These are phyloP conservation scores for Achaetomium macrosporum DNA, from an alignment of 2,329 filamentous ascomycete species.

Conservation along the genomic window DNA sequence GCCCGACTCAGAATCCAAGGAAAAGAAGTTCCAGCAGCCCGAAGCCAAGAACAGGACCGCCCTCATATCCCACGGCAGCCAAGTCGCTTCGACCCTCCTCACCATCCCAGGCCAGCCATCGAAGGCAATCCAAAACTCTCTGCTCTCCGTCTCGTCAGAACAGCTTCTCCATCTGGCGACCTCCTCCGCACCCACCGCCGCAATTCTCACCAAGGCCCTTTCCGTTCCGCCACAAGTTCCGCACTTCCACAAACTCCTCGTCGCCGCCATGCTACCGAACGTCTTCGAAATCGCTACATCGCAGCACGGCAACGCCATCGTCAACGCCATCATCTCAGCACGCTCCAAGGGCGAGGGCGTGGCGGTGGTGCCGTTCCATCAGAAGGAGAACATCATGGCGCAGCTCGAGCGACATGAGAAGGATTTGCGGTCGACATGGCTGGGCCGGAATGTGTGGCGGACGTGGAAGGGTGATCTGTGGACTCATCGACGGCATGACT, in stretches of 20 bases:
- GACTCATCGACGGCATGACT: constrained; percentile 47
- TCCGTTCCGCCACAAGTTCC: constrained; percentile 43
- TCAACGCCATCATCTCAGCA: constrained; percentile 44
- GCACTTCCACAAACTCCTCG: constrained; percentile 51
- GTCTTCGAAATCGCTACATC: constrained; percentile 42
- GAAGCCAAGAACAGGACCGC: constrained; percentile 52
- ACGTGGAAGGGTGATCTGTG: constrained; percentile 54
- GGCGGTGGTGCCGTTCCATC: constrained; percentile 48
- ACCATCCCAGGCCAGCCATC: constrained; percentile 62
- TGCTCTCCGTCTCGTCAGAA: constrained; percentile 53
- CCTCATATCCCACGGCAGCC: constrained; percentile 63
- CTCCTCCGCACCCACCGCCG: constrained; percentile 42
- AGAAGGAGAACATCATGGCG: constrained; percentile 51
- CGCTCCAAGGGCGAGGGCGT: constrained; percentile 42
- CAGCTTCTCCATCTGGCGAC: constrained; percentile 60
- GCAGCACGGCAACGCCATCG: constrained; percentile 46
- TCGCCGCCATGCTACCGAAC: constrained; percentile 42
- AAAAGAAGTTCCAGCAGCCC: constrained; percentile 29
- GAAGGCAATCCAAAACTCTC: constrained; percentile 66
- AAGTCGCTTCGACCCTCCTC: constrained; percentile 77
- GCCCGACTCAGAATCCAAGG: constrained; percentile 20
- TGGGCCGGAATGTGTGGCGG: constrained; percentile 52
- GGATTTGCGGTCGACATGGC: constrained; percentile 47
- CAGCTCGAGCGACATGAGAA: constrained; percentile 43
- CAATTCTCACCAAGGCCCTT: constrained; percentile 47